These are phyloP conservation scores for Waitea zeae DNA, from an alignment of 1,284 basidiomycete species.

Conservation along the genomic window DNA sequence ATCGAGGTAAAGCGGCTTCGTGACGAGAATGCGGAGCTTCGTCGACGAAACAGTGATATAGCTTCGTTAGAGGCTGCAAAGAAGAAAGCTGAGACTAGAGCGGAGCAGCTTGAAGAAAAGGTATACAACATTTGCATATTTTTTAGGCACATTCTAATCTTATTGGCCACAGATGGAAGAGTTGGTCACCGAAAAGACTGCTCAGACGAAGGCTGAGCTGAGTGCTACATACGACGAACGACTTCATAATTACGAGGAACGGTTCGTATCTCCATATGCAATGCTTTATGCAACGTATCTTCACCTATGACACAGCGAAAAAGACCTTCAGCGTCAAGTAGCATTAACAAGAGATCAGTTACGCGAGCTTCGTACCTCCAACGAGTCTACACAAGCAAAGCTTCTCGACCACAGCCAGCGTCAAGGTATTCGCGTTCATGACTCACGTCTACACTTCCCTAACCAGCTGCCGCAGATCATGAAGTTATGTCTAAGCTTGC, in stretches of 20 bases:
- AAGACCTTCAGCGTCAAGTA: conserved; percentile 80
- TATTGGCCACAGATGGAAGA: conserved; percentile 61
- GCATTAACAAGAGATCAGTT: conserved; percentile 76
- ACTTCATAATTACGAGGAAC: conserved; percentile 86
- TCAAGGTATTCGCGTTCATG: conserved; percentile 39
- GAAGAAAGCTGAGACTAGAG: conserved; percentile 57
- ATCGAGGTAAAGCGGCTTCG: conserved; percentile 50
- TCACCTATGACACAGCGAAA: conserved; percentile 41
- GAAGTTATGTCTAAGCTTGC: conserved; percentile 78
- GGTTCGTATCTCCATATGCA: conserved; percentile 29
- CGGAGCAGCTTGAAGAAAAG: conserved; percentile 72
- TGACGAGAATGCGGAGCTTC: conserved; percentile 68
- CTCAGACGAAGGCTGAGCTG: conserved; percentile 86
- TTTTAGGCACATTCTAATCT: conserved; percentile 6
- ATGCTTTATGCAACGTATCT: neutral
- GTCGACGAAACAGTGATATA: conserved; percentile 50
- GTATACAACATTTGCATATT: conserved; percentile 18
- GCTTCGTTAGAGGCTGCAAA: conserved; percentile 53
- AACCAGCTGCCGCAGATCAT: conserved; percentile 38
- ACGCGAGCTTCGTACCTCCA: conserved; percentile 74
- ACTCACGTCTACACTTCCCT: neutral
- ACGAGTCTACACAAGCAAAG: conserved; percentile 85
- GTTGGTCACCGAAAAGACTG: conserved; percentile 70
- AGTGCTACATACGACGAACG: conserved; percentile 95
- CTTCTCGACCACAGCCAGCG: conserved; percentile 78